These are phyloP conservation scores for Marchantia paleacea DNA, from an alignment of 225 moss, liverwort and hornwort species.

Conservation along the genomic window DNA sequence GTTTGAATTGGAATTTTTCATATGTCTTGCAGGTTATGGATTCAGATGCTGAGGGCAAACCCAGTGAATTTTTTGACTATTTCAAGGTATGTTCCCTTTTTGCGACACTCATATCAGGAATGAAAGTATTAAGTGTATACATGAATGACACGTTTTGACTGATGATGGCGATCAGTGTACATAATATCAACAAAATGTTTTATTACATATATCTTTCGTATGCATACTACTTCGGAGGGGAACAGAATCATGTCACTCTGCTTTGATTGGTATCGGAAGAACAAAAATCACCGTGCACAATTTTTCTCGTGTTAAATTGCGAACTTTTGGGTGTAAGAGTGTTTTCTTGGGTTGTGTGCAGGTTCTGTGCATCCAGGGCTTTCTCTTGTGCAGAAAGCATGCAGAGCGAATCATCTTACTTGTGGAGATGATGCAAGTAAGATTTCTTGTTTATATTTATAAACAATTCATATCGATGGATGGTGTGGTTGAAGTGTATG, in stretches of 20 bases:
- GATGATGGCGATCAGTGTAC: too few relatives aligned
- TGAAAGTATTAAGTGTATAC: not conserved
- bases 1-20: not conserved
- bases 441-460: not conserved
- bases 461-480: not conserved
- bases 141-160: too few relatives aligned
- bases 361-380: conserved; percentile 98
- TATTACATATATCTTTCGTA: too few relatives aligned
- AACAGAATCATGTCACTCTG: too few relatives aligned
- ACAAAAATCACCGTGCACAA: not conserved
- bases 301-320: not conserved
- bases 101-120: not conserved
- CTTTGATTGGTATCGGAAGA: not conserved
- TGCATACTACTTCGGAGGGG: too few relatives aligned
- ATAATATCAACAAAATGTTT: too few relatives aligned
- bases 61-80: conserved; percentile 97
- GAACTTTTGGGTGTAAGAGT: not conserved
- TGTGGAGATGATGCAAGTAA: conserved; percentile 99
- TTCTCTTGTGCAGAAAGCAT: conserved; percentile 95
- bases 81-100: conserved; percentile 64
- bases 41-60: conserved; percentile 86
- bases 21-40: conserved; percentile 73
- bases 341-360: conserved; percentile 20
- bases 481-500: not conserved
- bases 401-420: conserved; percentile 96